Percentiles rank a stretch among this genome's conserved stretches.
phyloP scores from a whole-genome alignment of 2,329 filamentous ascomycete genomes.

The Pseudogymnoascus pannorum region DNA sequence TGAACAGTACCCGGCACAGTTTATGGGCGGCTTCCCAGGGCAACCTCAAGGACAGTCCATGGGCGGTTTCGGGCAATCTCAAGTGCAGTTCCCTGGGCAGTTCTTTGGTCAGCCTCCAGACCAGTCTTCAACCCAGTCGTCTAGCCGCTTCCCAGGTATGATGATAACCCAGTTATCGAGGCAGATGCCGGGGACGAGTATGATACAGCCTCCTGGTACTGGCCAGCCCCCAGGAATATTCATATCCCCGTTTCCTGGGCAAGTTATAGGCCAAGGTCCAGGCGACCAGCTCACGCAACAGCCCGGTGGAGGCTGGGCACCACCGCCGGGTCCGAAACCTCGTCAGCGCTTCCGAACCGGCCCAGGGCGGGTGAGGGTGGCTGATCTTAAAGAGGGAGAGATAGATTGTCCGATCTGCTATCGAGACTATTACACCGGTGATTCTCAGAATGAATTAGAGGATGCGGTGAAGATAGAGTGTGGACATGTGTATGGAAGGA shows the following conservation, averaged over 20 bases:
- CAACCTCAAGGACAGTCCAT: background rate
- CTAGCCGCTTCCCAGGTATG: background rate
- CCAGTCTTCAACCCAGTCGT: background rate
- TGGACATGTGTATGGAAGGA: slow-evolving; percentile 2
- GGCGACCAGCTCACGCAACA: background rate
- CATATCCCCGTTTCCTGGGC: background rate
- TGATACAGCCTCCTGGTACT: background rate
- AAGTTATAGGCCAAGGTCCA: background rate
- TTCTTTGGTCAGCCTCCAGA: background rate
- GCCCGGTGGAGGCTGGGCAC: background rate
- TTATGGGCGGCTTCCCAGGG: background rate
- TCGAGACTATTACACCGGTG: background rate
- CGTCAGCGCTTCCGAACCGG: background rate
- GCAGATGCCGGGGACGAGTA: background rate
- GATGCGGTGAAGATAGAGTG: slow-evolving; percentile 1
- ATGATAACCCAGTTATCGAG: background rate
- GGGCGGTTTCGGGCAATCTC: background rate
- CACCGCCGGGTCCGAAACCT: background rate
- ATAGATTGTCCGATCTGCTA: slow-evolving; percentile 8
- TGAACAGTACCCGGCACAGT: background rate
- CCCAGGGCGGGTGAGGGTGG: background rate
- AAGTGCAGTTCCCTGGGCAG: background rate
- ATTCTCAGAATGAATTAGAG: background rate
- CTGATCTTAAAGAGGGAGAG: background rate
- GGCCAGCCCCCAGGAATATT: background rate